Evolutionary conservation across 345 rosid genomes (phyloP), one percentile per base, ranked within the genome.

Genomic region (Carallia brachiata): DNA sequence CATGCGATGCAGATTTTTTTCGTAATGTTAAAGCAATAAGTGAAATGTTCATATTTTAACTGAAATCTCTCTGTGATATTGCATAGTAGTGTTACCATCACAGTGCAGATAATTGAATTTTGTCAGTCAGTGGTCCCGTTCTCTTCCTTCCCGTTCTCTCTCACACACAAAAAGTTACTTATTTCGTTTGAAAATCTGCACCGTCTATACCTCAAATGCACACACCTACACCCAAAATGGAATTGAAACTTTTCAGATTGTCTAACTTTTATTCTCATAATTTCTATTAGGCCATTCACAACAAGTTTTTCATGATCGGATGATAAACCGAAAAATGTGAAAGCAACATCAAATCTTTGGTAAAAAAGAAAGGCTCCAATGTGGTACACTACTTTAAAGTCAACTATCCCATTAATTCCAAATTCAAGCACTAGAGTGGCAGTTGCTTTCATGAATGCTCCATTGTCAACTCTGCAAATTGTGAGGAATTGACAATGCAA

Each of bases 71-170:
- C 36, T 17, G 23, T 54, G 74, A 63, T 55, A 71, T 71, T 39
- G 40, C 63, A 62, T 28, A 37, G 5, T 54, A 71, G 40, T 54
- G 30, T 1, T n/a, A 36, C 8, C 60, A 9, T 56, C 28, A 56
- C 66, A 30, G 61, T 19, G 8, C 17, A 23, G 60, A 55, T 47
- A 48, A 47, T 19, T 58, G 34, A 17, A 57, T 12, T 23, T 32
- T n/a, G 60, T 56, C 31, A 57, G 40, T 2, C 47, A 34, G 36
- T 65, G 60, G 64, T 23, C 69, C 69, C 58, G 4, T 30, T n/a
- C 63, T 23, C 4, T 7, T 13, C 48, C 15, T 2, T 2, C 15
- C 48, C 6, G 3, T 34, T 0, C 55, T 19, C 63, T 9, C 32
- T 2, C 32, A 19, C 30, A 19, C 13, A 7, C 6, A 56, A 12